A percentile compares a stretch with the other conserved stretches of the same genome.
Evolutionary conservation across 2,329 filamentous ascomycete genomes (phyloP).

Genomic region (Tolypocladium ovalisporum): DNA sequence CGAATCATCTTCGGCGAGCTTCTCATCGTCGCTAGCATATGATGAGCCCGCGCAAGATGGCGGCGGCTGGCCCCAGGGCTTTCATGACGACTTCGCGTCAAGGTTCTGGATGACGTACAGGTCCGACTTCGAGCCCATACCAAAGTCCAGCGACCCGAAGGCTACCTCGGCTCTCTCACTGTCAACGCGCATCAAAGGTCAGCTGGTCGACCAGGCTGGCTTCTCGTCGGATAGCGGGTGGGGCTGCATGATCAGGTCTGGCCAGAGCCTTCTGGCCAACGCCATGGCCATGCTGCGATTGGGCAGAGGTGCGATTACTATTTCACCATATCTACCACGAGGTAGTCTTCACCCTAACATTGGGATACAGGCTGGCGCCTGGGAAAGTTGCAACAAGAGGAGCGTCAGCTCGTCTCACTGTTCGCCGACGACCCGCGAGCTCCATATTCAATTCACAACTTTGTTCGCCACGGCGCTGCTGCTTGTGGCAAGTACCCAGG

Average conservation of each 20-base stretch:
- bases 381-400: conserved; percentile 43
- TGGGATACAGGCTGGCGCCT: conserved; percentile 58
- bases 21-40: conserved; percentile 40
- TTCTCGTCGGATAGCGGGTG: conserved; percentile 94
- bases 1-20: conserved; percentile 38
- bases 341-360: neutral
- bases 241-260: conserved; percentile 98
- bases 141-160: conserved; percentile 64
- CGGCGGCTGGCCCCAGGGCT: conserved; percentile 73
- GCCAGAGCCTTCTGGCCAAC: conserved; percentile 87
- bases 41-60: conserved; percentile 32
- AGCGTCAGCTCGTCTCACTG: conserved; percentile 61
- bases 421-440: conserved; percentile 83
- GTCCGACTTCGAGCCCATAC: conserved; percentile 73
- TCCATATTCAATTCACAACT: conserved; percentile 90
- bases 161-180: conserved; percentile 66
- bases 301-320: conserved; percentile 55
- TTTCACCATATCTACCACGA: neutral
- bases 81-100: conserved; percentile 88
- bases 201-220: conserved; percentile 65
- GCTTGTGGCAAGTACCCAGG: conserved; percentile 91
- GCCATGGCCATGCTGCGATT: conserved; percentile 61
- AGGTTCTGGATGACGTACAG: conserved; percentile 95
- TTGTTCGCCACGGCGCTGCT: conserved; percentile 76
- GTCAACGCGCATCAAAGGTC: conserved; percentile 70